These are phyloP conservation scores for Zasmidium citrigriseum DNA, from an alignment of 2,329 filamentous ascomycete species.

Conservation along the genomic window DNA sequence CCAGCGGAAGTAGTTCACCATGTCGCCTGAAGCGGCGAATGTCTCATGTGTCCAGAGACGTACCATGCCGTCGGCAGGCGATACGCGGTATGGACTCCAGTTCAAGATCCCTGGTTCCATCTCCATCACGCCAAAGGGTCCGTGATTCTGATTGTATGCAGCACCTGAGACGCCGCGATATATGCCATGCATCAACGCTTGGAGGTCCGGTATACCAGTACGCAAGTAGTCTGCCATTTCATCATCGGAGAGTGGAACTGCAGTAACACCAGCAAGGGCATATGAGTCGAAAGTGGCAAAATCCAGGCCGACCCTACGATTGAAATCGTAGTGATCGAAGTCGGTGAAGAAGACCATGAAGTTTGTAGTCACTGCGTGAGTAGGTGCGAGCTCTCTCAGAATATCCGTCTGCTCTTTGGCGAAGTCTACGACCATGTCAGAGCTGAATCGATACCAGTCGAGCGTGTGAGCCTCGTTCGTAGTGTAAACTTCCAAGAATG, in stretches of 20 bases:
- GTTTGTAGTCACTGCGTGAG: conserved; percentile 25
- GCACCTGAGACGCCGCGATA: conserved; percentile 25
- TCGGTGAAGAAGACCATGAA: conserved; percentile 27
- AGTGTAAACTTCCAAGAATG: conserved; percentile 27
- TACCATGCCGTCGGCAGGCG: conserved; percentile 26
- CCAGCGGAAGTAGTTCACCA: conserved; percentile 30
- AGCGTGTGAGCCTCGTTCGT: conserved; percentile 27
- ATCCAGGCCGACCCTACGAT: conserved; percentile 26
- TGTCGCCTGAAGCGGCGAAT: conserved; percentile 24
- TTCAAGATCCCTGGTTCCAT: conserved; percentile 29
- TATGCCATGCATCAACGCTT: conserved; percentile 21
- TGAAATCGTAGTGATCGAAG: conserved; percentile 28
- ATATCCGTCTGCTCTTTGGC: conserved; percentile 27
- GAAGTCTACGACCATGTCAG: conserved; percentile 28
- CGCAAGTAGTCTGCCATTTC: conserved; percentile 24
- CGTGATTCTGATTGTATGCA: conserved; percentile 16
- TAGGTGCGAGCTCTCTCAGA: conserved; percentile 19
- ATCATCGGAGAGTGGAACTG: conserved; percentile 16
- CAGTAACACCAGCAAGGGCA: conserved; percentile 20
- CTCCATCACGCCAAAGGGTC: conserved; percentile 28
- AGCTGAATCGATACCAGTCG: conserved; percentile 29
- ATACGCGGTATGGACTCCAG: conserved; percentile 27
- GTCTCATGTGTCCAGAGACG: conserved; percentile 28
- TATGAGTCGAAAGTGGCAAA: conserved; percentile 26
- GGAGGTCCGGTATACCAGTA: conserved; percentile 25